Evolutionary conservation across 352 stramenopile genomes (phyloP), one percentile per base, ranked within the genome.

Genomic region (Phytophthora quininea): DNA sequence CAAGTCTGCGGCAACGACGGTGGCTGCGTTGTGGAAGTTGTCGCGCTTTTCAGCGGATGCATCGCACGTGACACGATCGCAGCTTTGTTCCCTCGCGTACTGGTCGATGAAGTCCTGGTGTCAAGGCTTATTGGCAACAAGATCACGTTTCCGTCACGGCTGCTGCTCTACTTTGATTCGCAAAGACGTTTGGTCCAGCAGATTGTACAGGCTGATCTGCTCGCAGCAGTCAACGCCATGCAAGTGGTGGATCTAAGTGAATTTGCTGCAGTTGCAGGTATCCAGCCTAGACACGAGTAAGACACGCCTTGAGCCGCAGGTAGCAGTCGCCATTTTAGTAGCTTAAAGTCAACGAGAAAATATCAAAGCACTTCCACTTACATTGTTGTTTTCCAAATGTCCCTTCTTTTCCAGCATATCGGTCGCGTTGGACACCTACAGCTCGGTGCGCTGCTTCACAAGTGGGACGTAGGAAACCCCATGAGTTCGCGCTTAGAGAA

Each of bases 391-490:
- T 24, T 24, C 19, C 19, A 24, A 24, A 24, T 24, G 19, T 24
- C 19, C 19, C 19, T 24, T 24, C 19, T 24, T 24, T 24, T 24
- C 19, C 19, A 24, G 19, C 19, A 24, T 24, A 24, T 24, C 19
- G 19, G 19, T 24, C 19, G 19, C 19, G 19, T 24, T 24, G 19
- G 19, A 24, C 19, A 43, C 19, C 47, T 74, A 82, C 1, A 82
- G 71, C 38, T 83, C 75, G 0, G 75, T 83, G 31, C 67, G 73
- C 49, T 91, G 72, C 56, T 79, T 73, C 29, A 93, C 82, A 7
- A 96, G 74, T 10, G 88, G 88, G 3, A 96, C 87, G 53, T 92
- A 96, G 9, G 68, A 82, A 32, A 96, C 88, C 70, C 73, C 78
- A 92, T 91, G 30, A 96, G 77, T 38, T 82, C 70, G 6, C 73